Evolutionary conservation across 768 basidiomycete species (phyloP), one percentile per base, ranked within the genome.

Genomic region (Boletus patriciae): DNA sequence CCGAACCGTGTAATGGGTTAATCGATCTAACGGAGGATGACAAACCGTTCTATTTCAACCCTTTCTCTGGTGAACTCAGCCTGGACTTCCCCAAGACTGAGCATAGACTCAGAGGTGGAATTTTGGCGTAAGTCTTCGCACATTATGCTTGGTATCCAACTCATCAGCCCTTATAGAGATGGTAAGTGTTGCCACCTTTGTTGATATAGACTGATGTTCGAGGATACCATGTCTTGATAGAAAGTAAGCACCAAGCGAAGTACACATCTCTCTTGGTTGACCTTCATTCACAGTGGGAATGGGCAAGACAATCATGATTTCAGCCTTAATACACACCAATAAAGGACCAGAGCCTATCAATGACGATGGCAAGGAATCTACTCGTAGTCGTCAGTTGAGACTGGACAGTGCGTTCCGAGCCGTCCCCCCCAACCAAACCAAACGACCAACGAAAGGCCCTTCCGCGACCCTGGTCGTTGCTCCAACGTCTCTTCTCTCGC

Each of bases 221-320:
- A 54, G 36, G n/a, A n/a, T 41, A 48, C 18, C 31, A 19, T 48
- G 50, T 52, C 50, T 41, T 18, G 36, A 50, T 54, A 84, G 84
- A 85, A 71, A 84, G 83, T 84, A 68, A 63, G 81, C 6, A 66
- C 4, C 36, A 21, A 53, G 19, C 21, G 42, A 50, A 41, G 47
- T 44, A 48, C 38, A n/a, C 21, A 18, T 23, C 54, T 11, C 36
- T 42, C 50, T 11, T 13, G 59, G 29, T 15, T 62, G 45, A 55
- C 48, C 31, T 25, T 53, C 15, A 57, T 51, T 60, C 12, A 42
- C 51, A 92, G 91, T 94, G 92, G 92, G 92, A n/a, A 89, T 95
- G 84, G 93, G 93, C 8, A 95, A 95, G 75, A 93, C 92, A 1
- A 94, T 94, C 61, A 94, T 94, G 91, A 72, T 97, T 34, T 91